Evolutionary conservation across 2,329 filamentous ascomycete species (phyloP).

Genomic region (Talaromyces pinophilus): DNA sequence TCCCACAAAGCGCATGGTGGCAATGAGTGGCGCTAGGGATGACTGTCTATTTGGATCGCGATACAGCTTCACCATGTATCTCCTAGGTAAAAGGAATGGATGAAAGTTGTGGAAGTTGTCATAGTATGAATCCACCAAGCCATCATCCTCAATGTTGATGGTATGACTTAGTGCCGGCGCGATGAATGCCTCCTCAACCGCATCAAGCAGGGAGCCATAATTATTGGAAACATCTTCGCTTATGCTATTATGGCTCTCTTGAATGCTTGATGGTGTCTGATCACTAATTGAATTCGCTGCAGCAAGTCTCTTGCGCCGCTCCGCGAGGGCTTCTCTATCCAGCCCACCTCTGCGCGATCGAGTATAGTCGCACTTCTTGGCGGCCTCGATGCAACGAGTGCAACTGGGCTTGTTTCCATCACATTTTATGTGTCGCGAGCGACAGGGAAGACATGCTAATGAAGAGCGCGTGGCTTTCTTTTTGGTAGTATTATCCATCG

Average conservation of each 20-base stretch:
- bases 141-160: conserved; percentile 23
- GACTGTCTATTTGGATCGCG: conserved; percentile 12
- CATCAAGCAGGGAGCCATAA: background rate
- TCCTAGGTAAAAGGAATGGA: conserved; percentile 32
- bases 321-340: conserved; percentile 28
- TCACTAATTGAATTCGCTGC: background rate
- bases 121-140: conserved; percentile 34
- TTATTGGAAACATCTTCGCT: background rate
- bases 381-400: conserved; percentile 43
- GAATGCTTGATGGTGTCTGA: background rate
- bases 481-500: background rate
- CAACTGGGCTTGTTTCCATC: conserved; percentile 49
- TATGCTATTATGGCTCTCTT: background rate
- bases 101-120: conserved; percentile 36
- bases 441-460: conserved; percentile 37
- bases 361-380: conserved; percentile 51
- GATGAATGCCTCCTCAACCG: background rate
- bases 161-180: conserved; percentile 2
- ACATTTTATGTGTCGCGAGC: conserved; percentile 49
- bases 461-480: conserved; percentile 23
- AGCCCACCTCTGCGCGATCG: conserved; percentile 49
- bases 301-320: conserved; percentile 28
- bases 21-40: conserved; percentile 29
- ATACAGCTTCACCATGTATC: conserved; percentile 24
- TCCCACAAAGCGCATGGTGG: conserved; percentile 35